A percentile compares a stretch with the other conserved stretches of the same genome.
These are phyloP conservation scores for Psidium friedrichsthalianum DNA, from an alignment of 345 rosid species.

Conservation along the genomic window DNA sequence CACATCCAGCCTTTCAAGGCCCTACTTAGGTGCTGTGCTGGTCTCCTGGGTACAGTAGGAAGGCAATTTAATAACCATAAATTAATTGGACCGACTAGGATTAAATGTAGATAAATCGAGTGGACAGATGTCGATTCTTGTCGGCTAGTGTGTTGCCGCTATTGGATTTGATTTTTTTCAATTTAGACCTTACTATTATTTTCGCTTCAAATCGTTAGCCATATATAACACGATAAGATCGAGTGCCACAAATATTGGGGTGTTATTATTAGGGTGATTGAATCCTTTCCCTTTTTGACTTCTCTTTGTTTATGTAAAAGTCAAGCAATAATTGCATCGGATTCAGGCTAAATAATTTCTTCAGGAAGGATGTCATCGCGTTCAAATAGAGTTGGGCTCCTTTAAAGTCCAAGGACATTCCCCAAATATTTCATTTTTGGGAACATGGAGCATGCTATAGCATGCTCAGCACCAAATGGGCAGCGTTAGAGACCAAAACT, in stretches of 20 bases:
- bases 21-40: not conserved
- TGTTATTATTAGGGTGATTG: not conserved
- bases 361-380: not conserved
- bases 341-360: not conserved
- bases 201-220: not conserved
- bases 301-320: not conserved
- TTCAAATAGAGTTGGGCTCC: not conserved
- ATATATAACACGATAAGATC: not conserved
- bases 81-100: not conserved
- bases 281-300: not conserved
- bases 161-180: not conserved
- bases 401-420: not conserved
- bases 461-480: not conserved
- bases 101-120: not conserved
- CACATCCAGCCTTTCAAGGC: conserved; percentile 14
- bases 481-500: not conserved
- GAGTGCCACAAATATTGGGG: not conserved
- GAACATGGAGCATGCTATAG: not conserved
- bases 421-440: not conserved
- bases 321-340: not conserved
- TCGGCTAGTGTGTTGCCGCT: not conserved
- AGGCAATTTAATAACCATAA: not conserved
- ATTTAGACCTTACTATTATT: not conserved
- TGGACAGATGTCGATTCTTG: not conserved
- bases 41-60: not conserved